phyloP scores from a whole-genome alignment of 1,284 basidiomycete genomes.

The Porogramme epimiltina region DNA sequence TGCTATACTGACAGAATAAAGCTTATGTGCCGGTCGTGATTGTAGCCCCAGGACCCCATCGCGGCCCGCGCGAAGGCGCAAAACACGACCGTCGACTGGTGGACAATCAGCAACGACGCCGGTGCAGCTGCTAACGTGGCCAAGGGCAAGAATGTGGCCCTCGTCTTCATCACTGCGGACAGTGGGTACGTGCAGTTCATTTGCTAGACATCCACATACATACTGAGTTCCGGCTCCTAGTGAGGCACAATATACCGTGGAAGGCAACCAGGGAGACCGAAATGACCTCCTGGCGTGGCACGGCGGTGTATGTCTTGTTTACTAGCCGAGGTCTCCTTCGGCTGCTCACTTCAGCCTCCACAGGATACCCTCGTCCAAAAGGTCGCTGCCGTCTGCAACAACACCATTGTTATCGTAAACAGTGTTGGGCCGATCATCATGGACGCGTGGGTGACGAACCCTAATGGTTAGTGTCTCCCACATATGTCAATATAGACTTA shows the following conservation, averaged over 20 bases:
- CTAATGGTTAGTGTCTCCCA: constrained; percentile 28
- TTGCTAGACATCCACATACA: no score
- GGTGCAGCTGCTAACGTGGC: constrained; percentile 44
- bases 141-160: constrained; percentile 32
- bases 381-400: constrained; percentile 40
- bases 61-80: constrained; percentile 39
- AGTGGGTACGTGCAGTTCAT: constrained; percentile 11
- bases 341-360: neutral
- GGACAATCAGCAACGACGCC: constrained; percentile 57
- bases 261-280: constrained; percentile 66
- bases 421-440: constrained; percentile 49
- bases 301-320: constrained; percentile 42
- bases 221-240: constrained; percentile 51
- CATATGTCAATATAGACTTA: neutral
- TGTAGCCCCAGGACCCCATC: constrained; percentile 40
- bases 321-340: neutral
- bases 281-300: constrained; percentile 74
- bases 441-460: constrained; percentile 49
- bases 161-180: constrained; percentile 24
- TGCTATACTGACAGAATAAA: no score
- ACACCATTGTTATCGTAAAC: constrained; percentile 60
- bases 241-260: constrained; percentile 61
- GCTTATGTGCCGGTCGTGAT: no score
- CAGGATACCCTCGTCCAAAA: constrained; percentile 37
- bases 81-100: constrained; percentile 44